Evolutionary conservation across 2,329 filamentous ascomycete genomes (phyloP).

Genomic region (Diaporthe sp.): DNA sequence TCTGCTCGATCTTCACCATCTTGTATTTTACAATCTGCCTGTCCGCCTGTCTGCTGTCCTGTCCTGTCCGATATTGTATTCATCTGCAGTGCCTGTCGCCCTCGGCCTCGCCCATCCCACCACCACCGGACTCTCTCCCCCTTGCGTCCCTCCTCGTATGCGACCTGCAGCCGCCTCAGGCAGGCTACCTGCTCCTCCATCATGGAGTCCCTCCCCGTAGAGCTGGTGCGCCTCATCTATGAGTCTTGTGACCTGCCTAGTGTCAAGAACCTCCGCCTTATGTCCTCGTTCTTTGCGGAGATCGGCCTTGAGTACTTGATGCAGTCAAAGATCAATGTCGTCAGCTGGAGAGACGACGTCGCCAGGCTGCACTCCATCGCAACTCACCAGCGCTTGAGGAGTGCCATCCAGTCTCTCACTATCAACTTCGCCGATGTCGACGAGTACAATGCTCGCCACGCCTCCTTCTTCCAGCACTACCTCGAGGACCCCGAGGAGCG

Average conservation of each 20-base stretch:
- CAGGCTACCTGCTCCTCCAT: slow-evolving; percentile 39
- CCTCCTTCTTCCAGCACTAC: slow-evolving; percentile 54
- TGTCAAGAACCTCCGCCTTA: slow-evolving; percentile 58
- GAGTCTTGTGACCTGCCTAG: slow-evolving; percentile 55
- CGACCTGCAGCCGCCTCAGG: slow-evolving; percentile 40
- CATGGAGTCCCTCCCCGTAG: slow-evolving; percentile 52
- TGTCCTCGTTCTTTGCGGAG: slow-evolving; percentile 55
- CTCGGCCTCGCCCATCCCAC: slow-evolving; percentile 32
- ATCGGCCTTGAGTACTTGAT: slow-evolving; percentile 61
- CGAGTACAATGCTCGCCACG: slow-evolving; percentile 56
- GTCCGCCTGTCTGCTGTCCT: background rate
- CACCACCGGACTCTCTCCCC: slow-evolving; percentile 1
- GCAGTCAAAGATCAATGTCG: slow-evolving; percentile 56
- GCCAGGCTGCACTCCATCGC: slow-evolving; percentile 60
- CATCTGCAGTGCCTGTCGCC: slow-evolving; percentile 19
- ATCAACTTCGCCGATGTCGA: slow-evolving; percentile 62
- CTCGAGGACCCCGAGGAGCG: slow-evolving; percentile 55
- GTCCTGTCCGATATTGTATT: slow-evolving; percentile 6
- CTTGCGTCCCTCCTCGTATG: slow-evolving; percentile 26
- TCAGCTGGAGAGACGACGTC: slow-evolving; percentile 62
- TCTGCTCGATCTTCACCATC: slow-evolving; percentile 22
- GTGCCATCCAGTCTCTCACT: slow-evolving; percentile 58
- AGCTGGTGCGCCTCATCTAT: slow-evolving; percentile 60
- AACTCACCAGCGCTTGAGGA: slow-evolving; percentile 57
- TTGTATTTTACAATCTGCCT: slow-evolving; percentile 25